Percentiles rank a stretch among this genome's conserved stretches.
Conservation (phyloP, 441 rosid genomes). For the Erodium moschatum region DNA sequence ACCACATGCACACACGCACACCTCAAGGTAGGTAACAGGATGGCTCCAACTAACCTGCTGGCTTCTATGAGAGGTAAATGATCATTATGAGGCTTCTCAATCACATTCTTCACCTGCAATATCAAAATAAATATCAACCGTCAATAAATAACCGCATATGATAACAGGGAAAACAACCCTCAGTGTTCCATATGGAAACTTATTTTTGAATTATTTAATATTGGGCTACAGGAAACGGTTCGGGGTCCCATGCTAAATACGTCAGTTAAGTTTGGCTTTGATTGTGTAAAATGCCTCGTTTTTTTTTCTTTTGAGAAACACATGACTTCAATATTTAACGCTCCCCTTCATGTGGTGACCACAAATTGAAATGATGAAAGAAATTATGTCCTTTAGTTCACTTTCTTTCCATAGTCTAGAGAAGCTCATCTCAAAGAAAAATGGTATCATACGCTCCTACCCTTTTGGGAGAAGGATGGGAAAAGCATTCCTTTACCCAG, state of each 20-base stretch:
- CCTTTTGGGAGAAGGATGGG: background rate
- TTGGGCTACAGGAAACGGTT: background rate
- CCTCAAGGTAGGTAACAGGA: background rate
- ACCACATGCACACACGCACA: background rate
- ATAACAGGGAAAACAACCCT: background rate
- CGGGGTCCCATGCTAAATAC: background rate
- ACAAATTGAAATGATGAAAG: background rate
- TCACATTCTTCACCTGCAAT: conserved; percentile 77
- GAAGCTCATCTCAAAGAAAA: background rate
- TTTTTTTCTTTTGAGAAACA: background rate
- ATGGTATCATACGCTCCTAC: background rate
- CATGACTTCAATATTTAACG: background rate
- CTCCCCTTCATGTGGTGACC: background rate
- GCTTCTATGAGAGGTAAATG: conserved; percentile 89
- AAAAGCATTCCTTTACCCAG: background rate
- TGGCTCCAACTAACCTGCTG: conserved; percentile 50
- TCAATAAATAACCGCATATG: background rate
- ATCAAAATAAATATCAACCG: conserved; percentile 8
- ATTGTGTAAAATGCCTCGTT: background rate
- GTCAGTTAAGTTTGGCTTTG: background rate
- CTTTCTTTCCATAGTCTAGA: background rate
- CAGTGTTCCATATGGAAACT: background rate
- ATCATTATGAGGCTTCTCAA: conserved; percentile 91
- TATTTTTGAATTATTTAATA: background rate
- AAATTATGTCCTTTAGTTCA: background rate